A percentile compares a stretch with the other conserved stretches of the same genome.
These are phyloP conservation scores for Ilyonectria sp. DNA, from an alignment of 2,329 filamentous ascomycete genomes.

Conservation along the genomic window DNA sequence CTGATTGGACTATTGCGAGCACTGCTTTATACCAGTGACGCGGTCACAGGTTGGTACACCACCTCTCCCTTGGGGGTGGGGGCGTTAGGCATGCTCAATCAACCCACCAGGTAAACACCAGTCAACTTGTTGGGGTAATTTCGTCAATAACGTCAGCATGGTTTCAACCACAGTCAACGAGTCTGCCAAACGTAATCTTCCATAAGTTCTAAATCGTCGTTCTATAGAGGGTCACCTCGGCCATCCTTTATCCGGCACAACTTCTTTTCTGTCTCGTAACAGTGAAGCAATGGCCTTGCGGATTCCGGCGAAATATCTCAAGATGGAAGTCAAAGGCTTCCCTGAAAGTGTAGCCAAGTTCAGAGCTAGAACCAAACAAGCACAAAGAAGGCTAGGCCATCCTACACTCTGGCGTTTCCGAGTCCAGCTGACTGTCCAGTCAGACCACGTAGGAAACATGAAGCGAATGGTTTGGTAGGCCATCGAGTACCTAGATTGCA, in stretches of 20 bases:
- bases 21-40: constrained; percentile 11
- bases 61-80: neutral
- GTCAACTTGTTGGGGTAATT: neutral
- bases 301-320: neutral
- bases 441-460: constrained; percentile 5
- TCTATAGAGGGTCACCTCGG: neutral
- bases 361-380: constrained; percentile 2
- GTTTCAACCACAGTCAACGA: neutral
- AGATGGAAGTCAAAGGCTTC: neutral
- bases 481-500: constrained; percentile 6
- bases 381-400: neutral
- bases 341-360: neutral
- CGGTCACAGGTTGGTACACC: neutral
- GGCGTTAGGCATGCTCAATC: neutral
- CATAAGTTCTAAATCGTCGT: neutral
- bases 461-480: neutral
- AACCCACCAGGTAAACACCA: neutral
- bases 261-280: neutral
- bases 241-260: neutral
- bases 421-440: neutral
- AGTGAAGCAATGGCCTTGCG: neutral
- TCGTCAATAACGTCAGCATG: neutral
- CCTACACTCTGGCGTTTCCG: neutral
- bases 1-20: constrained; percentile 3
- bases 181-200: neutral